A percentile compares a stretch with the other conserved stretches of the same genome.
phyloP scores from a whole-genome alignment of 2,329 filamentous ascomycete genomes.

The Metarhizium anisopliae region DNA sequence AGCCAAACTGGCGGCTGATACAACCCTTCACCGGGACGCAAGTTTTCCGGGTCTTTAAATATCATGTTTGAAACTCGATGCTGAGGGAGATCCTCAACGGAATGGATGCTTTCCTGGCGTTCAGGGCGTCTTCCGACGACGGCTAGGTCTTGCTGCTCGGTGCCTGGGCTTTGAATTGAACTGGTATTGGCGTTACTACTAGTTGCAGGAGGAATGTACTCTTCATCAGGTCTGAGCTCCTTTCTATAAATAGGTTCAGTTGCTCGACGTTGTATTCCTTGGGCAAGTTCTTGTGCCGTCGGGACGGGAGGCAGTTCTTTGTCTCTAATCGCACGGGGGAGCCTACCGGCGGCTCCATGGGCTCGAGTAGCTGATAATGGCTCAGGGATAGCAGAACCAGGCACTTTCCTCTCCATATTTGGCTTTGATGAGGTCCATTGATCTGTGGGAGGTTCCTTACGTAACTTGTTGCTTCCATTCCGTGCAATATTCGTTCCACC shows the following conservation, averaged over 20 bases:
- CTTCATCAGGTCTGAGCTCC: constrained; percentile 19
- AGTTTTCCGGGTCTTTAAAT: constrained; percentile 31
- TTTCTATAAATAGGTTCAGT: constrained; percentile 20
- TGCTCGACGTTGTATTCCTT: constrained; percentile 18
- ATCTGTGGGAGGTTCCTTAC: constrained; percentile 48
- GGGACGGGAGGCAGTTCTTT: constrained; percentile 25
- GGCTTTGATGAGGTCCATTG: constrained; percentile 30
- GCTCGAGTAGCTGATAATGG: neutral
- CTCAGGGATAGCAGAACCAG: constrained; percentile 12
- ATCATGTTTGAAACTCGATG: constrained; percentile 32
- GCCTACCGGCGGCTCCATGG: constrained; percentile 5
- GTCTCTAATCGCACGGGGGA: constrained; percentile 15
- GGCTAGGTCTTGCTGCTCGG: constrained; percentile 9
- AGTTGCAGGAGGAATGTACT: constrained; percentile 15
- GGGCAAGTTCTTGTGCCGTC: neutral
- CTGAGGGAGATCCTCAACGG: constrained; percentile 21
- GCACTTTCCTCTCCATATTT: constrained; percentile 30
- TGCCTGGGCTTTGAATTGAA: neutral
- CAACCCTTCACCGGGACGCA: constrained; percentile 40
- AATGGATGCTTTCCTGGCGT: constrained; percentile 21
- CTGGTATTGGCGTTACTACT: constrained; percentile 9
- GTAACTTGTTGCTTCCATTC: constrained; percentile 49
- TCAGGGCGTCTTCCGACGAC: constrained; percentile 15
- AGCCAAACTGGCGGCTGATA: constrained; percentile 54
- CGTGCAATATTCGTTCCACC: constrained; percentile 30